Evolutionary conservation across 1,284 basidiomycete genomes (phyloP).

Genomic region (Marasmius oreades): DNA sequence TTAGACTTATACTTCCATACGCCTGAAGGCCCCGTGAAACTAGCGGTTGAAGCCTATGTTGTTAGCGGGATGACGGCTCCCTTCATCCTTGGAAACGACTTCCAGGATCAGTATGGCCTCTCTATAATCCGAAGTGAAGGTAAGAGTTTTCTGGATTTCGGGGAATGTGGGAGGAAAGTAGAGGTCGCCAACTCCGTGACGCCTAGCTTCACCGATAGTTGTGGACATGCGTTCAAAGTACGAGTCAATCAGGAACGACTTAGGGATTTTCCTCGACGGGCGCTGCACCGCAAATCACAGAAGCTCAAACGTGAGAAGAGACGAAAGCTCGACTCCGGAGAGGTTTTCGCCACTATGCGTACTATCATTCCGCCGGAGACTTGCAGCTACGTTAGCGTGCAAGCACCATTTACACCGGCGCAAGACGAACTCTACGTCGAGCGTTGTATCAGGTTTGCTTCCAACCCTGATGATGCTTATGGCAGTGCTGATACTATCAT

Average conservation of each 20-base stretch:
- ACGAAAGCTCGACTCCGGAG: slow-evolving; percentile 17
- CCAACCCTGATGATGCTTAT: too few relatives aligned
- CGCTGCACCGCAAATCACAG: neutral
- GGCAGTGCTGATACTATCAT: too few relatives aligned
- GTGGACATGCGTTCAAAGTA: slow-evolving; percentile 14
- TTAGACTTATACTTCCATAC: slow-evolving; percentile 24
- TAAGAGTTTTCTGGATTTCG: slow-evolving; percentile 22
- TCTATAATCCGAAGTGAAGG: slow-evolving; percentile 22
- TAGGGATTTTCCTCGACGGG: neutral
- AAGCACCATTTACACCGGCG: too few relatives aligned
- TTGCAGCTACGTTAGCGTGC: too few relatives aligned
- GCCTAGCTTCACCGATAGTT: neutral
- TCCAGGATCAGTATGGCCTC: slow-evolving; percentile 25
- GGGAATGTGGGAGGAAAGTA: slow-evolving; percentile 17
- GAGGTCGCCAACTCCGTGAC: slow-evolving; percentile 9
- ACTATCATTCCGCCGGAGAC: slow-evolving; percentile 13
- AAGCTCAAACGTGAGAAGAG: neutral
- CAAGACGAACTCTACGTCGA: too few relatives aligned
- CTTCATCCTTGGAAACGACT: slow-evolving; percentile 29
- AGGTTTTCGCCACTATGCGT: slow-evolving; percentile 17
- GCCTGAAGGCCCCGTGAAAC: slow-evolving; percentile 19
- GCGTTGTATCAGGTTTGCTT: too few relatives aligned
- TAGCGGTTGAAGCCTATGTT: slow-evolving; percentile 28
- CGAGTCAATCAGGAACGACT: neutral
- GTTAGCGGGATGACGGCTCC: slow-evolving; percentile 23